Conservation (phyloP, 2,329 filamentous ascomycete genomes). For the Ascochyta viciae-villosae region DNA sequence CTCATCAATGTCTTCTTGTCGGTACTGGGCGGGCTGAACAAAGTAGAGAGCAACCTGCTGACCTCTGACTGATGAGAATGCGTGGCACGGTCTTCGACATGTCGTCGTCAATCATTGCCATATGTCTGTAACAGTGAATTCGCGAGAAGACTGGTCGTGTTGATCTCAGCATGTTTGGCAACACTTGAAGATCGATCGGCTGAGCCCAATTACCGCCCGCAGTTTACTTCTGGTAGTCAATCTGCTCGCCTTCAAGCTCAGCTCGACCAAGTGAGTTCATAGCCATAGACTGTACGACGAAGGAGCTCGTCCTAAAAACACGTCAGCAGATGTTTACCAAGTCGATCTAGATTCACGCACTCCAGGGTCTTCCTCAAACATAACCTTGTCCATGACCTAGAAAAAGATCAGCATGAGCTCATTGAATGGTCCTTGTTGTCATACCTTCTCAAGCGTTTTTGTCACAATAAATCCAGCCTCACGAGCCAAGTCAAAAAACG, state of each 20-base stretch:
- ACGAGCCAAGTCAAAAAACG: slow-evolving; percentile 81
- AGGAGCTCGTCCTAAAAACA: slow-evolving; percentile 70
- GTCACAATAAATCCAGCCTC: slow-evolving; percentile 76
- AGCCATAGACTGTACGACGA: slow-evolving; percentile 84
- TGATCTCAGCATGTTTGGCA: no score
- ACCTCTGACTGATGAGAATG: no score
- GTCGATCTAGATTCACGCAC: slow-evolving; percentile 50
- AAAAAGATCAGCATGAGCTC: no score
- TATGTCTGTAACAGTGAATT: no score
- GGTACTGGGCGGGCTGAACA: no score
- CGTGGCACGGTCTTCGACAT: no score
- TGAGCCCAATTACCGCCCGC: background rate
- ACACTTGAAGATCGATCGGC: no score
- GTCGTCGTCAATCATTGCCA: no score
- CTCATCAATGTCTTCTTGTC: no score
- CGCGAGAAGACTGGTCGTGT: no score
- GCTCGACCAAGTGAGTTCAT: slow-evolving; percentile 69
- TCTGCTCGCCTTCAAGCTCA: background rate
- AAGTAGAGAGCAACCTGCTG: no score
- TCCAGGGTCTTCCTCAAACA: slow-evolving; percentile 89
- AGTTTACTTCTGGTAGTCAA: background rate
- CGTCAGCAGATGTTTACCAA: background rate
- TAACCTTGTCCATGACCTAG: slow-evolving; percentile 75
- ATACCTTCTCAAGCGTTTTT: slow-evolving; percentile 74
- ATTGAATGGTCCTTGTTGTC: no score